These are phyloP conservation scores for Microcyclospora pomicola DNA, from an alignment of 2,329 filamentous ascomycete genomes.

Conservation along the genomic window DNA sequence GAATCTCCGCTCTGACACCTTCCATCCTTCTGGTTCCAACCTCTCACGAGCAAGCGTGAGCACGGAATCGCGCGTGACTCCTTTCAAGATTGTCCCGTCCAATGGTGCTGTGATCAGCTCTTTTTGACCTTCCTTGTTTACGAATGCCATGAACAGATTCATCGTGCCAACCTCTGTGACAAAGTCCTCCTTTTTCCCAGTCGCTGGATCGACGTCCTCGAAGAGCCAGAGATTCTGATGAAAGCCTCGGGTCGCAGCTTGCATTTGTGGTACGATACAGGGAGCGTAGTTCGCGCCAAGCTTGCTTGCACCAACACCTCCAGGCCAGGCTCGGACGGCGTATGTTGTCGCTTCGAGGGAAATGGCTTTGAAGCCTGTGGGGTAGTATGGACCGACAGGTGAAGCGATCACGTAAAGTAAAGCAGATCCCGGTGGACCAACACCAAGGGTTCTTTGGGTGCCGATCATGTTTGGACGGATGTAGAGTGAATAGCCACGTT, in stretches of 20 bases:
- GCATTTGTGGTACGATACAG: constrained; percentile 89
- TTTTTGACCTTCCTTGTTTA: constrained; percentile 78
- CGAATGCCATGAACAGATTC: constrained; percentile 87
- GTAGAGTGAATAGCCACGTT: constrained; percentile 82
- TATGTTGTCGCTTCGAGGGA: constrained; percentile 93
- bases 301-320: constrained; percentile 96
- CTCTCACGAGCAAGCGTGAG: constrained; percentile 74
- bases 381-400: constrained; percentile 94
- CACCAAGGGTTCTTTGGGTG: constrained; percentile 85
- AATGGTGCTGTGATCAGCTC: constrained; percentile 91
- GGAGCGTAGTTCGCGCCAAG: constrained; percentile 98
- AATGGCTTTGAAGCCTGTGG: constrained; percentile 94
- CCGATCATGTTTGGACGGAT: constrained; percentile 94
- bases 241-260: constrained; percentile 81
- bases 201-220: constrained; percentile 42
- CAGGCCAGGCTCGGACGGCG: constrained; percentile 82
- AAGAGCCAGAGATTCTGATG: constrained; percentile 99
- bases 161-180: constrained; percentile 97
- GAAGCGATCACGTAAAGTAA: constrained; percentile 91
- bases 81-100: constrained; percentile 91
- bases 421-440: constrained; percentile 81
- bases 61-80: constrained; percentile 85
- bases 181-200: constrained; percentile 53
- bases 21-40: constrained; percentile 76
- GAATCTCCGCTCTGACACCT: constrained; percentile 75